A percentile compares a stretch with the other conserved stretches of the same genome.
These are phyloP conservation scores for Hibiscus mutabilis DNA, from an alignment of 345 rosid genomes.

Conservation along the genomic window DNA sequence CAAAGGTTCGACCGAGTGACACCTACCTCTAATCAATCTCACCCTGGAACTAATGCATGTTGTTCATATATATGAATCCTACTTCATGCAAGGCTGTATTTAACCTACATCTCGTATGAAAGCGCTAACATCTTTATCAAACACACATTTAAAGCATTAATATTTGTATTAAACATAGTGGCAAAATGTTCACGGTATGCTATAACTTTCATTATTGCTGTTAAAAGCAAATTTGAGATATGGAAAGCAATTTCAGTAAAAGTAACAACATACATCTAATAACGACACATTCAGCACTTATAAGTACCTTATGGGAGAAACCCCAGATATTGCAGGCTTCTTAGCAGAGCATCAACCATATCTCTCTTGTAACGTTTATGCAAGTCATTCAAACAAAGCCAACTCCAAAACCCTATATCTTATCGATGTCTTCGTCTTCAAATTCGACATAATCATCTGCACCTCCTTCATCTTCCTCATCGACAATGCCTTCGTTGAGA, in stretches of 20 bases:
- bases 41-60: background rate
- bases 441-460: slow-evolving; percentile 68
- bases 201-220: background rate
- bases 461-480: slow-evolving; percentile 45
- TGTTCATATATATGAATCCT: background rate
- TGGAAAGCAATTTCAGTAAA: background rate
- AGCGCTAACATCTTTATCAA: background rate
- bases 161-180: background rate
- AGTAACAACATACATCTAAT: background rate
- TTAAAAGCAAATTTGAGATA: background rate
- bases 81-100: background rate
- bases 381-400: background rate
- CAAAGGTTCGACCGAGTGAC: too few relatives aligned
- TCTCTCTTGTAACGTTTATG: background rate
- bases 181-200: background rate
- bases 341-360: slow-evolving; percentile 7
- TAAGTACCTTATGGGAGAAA: background rate
- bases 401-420: slow-evolving; percentile 31
- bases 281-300: background rate
- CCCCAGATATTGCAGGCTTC: slow-evolving; percentile 2
- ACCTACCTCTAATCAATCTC: too few relatives aligned
- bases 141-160: background rate
- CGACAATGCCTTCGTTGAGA: slow-evolving; percentile 68
- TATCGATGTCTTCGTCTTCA: slow-evolving; percentile 77
- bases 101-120: background rate